Evolutionary conservation across 164 flowering plant genomes (phyloP).

Genomic region (Macadamia tetraphylla): DNA sequence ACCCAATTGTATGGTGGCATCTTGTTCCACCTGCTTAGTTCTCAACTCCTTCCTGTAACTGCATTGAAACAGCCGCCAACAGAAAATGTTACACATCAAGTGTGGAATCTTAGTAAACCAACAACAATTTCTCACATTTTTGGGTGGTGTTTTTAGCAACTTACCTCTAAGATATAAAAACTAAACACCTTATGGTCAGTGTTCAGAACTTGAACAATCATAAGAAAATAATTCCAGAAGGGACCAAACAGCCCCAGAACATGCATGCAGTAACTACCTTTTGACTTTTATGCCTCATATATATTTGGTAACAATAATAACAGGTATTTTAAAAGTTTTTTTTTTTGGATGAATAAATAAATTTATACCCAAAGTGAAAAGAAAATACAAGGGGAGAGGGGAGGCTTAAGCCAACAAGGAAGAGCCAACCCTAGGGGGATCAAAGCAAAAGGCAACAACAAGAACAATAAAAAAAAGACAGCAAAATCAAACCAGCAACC

Average conservation of each 20-base stretch:
- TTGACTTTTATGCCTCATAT: too few relatives aligned
- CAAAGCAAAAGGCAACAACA: too few relatives aligned
- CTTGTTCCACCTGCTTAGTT: constrained; percentile 24
- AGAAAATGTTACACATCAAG: neutral
- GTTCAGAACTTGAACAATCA: neutral
- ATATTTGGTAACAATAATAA: too few relatives aligned
- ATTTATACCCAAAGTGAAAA: too few relatives aligned
- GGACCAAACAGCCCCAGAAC: neutral
- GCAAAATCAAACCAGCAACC: too few relatives aligned
- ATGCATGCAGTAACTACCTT: neutral
- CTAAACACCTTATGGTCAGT: too few relatives aligned
- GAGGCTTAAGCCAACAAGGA: too few relatives aligned
- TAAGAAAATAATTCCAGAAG: neutral
- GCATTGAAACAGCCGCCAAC: neutral
- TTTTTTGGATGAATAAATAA: too few relatives aligned
- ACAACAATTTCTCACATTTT: neutral
- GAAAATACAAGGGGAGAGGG: too few relatives aligned
- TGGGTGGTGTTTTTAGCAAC: neutral
- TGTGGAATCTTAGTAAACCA: neutral
- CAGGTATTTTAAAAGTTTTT: too few relatives aligned
- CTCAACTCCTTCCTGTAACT: constrained; percentile 49
- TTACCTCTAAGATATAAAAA: neutral
- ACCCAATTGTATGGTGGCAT: constrained; percentile 17
- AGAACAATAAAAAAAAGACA: too few relatives aligned
- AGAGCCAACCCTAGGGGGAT: too few relatives aligned